phyloP scores from a whole-genome alignment of 176 grass and related monocot genomes.

The Oryza meridionalis region DNA sequence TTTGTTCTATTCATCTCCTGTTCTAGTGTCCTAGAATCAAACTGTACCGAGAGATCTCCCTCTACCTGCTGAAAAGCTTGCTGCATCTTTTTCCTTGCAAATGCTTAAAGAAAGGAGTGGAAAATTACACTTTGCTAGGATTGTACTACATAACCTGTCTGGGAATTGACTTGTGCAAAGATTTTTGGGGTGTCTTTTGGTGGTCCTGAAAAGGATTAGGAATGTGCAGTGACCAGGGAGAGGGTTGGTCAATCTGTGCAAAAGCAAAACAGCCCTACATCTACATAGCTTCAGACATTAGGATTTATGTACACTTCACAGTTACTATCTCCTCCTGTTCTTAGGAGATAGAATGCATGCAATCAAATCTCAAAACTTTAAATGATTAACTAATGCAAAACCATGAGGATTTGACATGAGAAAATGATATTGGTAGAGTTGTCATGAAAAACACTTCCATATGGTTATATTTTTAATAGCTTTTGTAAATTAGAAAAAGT shows the following conservation, averaged over 20 bases:
- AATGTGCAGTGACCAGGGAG: background rate
- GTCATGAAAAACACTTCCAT: too few relatives aligned
- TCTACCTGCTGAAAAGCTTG: slow-evolving; percentile 3
- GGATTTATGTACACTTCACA: background rate
- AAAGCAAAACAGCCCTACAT: background rate
- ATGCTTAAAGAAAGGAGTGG: background rate
- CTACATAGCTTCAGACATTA: background rate
- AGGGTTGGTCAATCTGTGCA: background rate
- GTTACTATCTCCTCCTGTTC: too few relatives aligned
- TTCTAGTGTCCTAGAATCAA: slow-evolving; percentile 25
- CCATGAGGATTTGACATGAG: too few relatives aligned
- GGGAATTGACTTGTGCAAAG: background rate
- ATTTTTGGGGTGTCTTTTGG: background rate
- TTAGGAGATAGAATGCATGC: too few relatives aligned
- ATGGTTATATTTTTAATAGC: too few relatives aligned
- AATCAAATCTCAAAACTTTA: too few relatives aligned
- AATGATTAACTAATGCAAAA: too few relatives aligned
- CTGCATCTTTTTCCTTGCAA: background rate
- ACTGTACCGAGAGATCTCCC: slow-evolving; percentile 2
- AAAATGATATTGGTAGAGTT: too few relatives aligned
- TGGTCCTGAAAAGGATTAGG: background rate
- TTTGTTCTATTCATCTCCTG: background rate
- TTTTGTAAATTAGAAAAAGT: too few relatives aligned
- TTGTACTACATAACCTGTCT: background rate
- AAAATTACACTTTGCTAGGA: background rate